Percentiles rank a stretch among this genome's conserved stretches.
These are phyloP conservation scores for Suillus variegatus DNA, from an alignment of 768 basidiomycete genomes.

Conservation along the genomic window DNA sequence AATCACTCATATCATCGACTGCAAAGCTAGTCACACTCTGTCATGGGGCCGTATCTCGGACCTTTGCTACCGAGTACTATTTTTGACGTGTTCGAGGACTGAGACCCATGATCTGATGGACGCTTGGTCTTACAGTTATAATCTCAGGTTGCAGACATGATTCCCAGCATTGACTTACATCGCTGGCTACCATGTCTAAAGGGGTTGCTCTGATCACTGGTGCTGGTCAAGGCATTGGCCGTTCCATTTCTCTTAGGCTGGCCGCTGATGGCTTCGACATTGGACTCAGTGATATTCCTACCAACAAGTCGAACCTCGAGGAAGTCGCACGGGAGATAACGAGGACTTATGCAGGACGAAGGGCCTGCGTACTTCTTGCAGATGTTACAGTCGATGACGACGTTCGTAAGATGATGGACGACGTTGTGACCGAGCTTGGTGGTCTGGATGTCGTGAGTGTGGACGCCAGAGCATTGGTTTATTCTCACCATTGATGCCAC, in stretches of 20 bases:
- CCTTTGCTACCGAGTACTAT: not conserved
- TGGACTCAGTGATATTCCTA: slow-evolving; percentile 31
- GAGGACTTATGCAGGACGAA: slow-evolving; percentile 23
- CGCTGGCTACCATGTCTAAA: slow-evolving; percentile 12
- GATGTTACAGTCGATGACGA: slow-evolving; percentile 45
- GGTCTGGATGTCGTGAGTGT: slow-evolving; percentile 49
- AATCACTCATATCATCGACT: not conserved
- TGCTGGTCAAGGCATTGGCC: slow-evolving; percentile 30
- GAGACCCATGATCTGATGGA: not conserved
- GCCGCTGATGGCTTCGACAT: slow-evolving; percentile 35
- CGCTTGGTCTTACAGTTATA: not conserved
- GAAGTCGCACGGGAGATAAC: slow-evolving; percentile 31
- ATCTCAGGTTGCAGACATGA: not conserved
- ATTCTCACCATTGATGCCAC: no score
- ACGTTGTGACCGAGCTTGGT: slow-evolving; percentile 35
- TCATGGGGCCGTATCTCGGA: not conserved
- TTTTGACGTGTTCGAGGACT: not conserved
- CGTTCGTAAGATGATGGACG: slow-evolving; percentile 41
- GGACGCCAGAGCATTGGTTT: not conserved
- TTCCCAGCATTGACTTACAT: not conserved
- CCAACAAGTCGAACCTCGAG: slow-evolving; percentile 19
- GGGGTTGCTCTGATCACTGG: slow-evolving; percentile 38
- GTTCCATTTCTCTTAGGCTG: slow-evolving; percentile 34
- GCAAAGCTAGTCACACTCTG: not conserved
- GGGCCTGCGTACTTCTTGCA: slow-evolving; percentile 28